A percentile compares a stretch with the other conserved stretches of the same genome.
phyloP scores from a whole-genome alignment of 192 early-diverging fungal genomes.

The Allomyces javanicus region DNA sequence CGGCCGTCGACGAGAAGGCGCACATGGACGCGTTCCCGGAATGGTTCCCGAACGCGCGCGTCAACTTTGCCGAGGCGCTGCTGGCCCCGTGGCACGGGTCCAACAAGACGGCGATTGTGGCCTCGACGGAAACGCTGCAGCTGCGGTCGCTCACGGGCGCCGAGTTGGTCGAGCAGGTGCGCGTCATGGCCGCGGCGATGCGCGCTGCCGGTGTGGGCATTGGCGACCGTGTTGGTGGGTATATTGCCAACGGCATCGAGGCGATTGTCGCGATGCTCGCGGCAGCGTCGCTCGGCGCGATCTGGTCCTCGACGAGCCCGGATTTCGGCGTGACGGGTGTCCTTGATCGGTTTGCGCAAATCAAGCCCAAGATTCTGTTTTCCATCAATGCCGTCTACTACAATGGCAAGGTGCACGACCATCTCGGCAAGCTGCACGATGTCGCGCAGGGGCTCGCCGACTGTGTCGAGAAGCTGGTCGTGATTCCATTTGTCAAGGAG shows the following conservation, averaged over 20 bases:
- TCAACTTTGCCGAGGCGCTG: conserved; percentile 89
- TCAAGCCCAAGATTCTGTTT: conserved; percentile 74
- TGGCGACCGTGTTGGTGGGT: conserved; percentile 77
- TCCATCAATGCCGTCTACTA: conserved; percentile 81
- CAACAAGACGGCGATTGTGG: conserved; percentile 29
- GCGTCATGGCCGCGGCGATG: conserved; percentile 50
- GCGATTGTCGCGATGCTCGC: conserved; percentile 64
- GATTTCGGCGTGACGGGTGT: conserved; percentile 87
- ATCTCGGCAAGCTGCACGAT: conserved; percentile 48
- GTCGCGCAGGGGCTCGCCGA: conserved; percentile 45
- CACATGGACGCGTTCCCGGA: conserved; percentile 72
- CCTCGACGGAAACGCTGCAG: conserved; percentile 24
- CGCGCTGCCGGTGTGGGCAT: conserved; percentile 38
- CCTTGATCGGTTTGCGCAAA: conserved; percentile 80
- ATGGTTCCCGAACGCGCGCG: conserved; percentile 66
- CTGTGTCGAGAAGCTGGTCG: conserved; percentile 49
- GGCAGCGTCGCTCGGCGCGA: conserved; percentile 60
- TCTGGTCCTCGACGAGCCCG: conserved; percentile 86
- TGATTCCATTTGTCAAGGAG: conserved; percentile 50
- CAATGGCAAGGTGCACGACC: conserved; percentile 68
- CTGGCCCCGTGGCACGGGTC: conserved; percentile 25
- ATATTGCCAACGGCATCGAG: conserved; percentile 71
- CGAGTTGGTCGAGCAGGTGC: conserved; percentile 49
- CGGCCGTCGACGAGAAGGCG: conserved; percentile 34
- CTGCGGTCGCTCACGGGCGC: conserved; percentile 35